Percentiles rank a stretch among this genome's conserved stretches.
phyloP scores from a whole-genome alignment of 371 early-diverging fungal genomes.

The Mucor irregularis region DNA sequence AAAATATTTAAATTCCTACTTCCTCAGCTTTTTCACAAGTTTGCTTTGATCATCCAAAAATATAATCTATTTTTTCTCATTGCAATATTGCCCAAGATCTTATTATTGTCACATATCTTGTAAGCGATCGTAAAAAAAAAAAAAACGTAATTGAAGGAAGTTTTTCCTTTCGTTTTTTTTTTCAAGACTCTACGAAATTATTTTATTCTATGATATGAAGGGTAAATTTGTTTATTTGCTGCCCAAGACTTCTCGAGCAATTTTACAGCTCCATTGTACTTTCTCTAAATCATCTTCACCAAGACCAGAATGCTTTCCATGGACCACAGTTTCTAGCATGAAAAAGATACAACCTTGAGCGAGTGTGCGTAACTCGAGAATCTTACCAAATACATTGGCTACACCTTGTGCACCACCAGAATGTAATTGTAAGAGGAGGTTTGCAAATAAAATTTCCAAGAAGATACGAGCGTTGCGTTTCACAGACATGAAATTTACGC shows the following conservation, averaged over 20 bases:
- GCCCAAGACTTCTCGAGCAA: constrained; percentile 59
- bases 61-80: background rate
- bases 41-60: background rate
- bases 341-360: constrained; percentile 76
- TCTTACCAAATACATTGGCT: constrained; percentile 60
- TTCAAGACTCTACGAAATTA: background rate
- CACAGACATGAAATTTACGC: constrained; percentile 73
- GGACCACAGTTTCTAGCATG: constrained; percentile 64
- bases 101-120: background rate
- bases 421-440: constrained; percentile 42
- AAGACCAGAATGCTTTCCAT: constrained; percentile 26
- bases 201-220: background rate
- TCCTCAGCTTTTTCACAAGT: too few species aligned
- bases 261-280: constrained; percentile 64
- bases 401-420: constrained; percentile 51
- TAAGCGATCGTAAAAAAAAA: background rate
- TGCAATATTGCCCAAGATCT: constrained; percentile 14
- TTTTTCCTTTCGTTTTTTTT: too few species aligned
- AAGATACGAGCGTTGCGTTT: constrained; percentile 62
- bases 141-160: background rate
- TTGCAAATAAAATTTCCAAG: constrained; percentile 67
- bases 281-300: constrained; percentile 53
- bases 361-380: constrained; percentile 59
- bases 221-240: constrained; percentile 11
- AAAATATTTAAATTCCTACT: constrained; percentile 4